Evolutionary conservation across 129 eudicot genomes (phyloP), one percentile per base, ranked within the genome.

Genomic region (Chrysanthemum lavandulifolium): DNA sequence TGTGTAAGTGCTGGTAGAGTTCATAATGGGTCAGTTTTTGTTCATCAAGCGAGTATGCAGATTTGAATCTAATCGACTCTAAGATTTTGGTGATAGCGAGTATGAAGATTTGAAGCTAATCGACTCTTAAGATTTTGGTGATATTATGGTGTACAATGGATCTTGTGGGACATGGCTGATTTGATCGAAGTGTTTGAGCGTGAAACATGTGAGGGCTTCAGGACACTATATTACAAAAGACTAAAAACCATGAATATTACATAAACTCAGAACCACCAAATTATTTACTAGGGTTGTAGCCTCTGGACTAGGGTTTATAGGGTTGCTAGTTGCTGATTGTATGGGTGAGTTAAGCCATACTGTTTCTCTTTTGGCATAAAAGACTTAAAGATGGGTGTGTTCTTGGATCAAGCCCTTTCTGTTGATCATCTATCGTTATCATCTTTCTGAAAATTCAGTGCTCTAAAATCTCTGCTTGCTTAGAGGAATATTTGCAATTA

Each of bases 211-310:
- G 47, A 29, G 1, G 48, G 14, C 12, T 29, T 63, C 13, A 63
- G 68, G 19, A 27, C 12, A 14, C 68, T 2, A 48, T n/a, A 33
- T 10, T 8, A 29, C 25, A 29, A 63, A 63, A 63, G 68, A 63
- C 58, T 29, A 40, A 63, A 63, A 63, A 13, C 40, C 21, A 63
- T 63, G 68, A 63, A 63, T 19, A 14, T 16, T 31, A 63, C 18
- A 6, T 62, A 6, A 31, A 63, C 21, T 63, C 47, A 63, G 47
- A 31, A 63, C 68, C 68, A 31, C 16, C 50, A 63, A 63, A 65
- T 36, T 7, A 8, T 36, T 65, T 9, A 40, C 10, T 65, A 65
- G 69, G 23, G 53, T 65, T 63, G 18, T 36, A 14, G 68, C 13
- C 47, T 63, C 15, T 15, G n/a, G 51, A 40, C 47, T 40, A 40